Percentiles rank a stretch among this genome's conserved stretches.
phyloP scores from a whole-genome alignment of 768 basidiomycete genomes.

The Pisolithus tinctorius region DNA sequence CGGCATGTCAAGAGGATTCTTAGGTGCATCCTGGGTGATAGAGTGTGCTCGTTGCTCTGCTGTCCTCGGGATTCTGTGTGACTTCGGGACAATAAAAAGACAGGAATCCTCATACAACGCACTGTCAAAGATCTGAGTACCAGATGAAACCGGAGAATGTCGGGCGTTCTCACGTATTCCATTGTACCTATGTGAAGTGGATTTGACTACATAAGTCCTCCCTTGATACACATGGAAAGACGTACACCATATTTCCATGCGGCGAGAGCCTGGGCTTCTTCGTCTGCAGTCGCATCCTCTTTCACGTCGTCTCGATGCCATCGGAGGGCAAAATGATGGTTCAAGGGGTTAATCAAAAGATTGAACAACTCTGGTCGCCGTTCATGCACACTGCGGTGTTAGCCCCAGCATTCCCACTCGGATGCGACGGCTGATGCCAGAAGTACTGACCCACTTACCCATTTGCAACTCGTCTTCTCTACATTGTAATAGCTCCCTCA shows the following conservation, averaged over 20 bases:
- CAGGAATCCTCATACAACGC: slow-evolving; percentile 65
- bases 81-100: slow-evolving; percentile 64
- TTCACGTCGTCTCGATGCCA: slow-evolving; percentile 78
- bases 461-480: slow-evolving; percentile 56
- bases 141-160: background rate
- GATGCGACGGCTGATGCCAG: too few species aligned
- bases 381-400: too few species aligned
- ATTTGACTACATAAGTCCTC: background rate
- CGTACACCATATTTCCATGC: slow-evolving; percentile 63
- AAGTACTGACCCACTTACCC: slow-evolving; percentile 39
- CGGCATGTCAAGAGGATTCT: slow-evolving; percentile 63
- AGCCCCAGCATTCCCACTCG: too few species aligned
- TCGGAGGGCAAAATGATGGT: slow-evolving; percentile 61
- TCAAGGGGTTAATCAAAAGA: slow-evolving; percentile 60
- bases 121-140: slow-evolving; percentile 24
- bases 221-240: slow-evolving; percentile 2
- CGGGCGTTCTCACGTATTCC: slow-evolving; percentile 60
- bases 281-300: slow-evolving; percentile 49
- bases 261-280: slow-evolving; percentile 51
- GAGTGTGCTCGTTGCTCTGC: slow-evolving; percentile 53
- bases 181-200: slow-evolving; percentile 53
- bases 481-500: slow-evolving; percentile 47
- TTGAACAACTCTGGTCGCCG: slow-evolving; percentile 55
- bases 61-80: slow-evolving; percentile 54
- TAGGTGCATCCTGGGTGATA: slow-evolving; percentile 40